Conservation (phyloP, 176 grass and related monocot species). For the Rhipidocladum racemiflorum region DNA sequence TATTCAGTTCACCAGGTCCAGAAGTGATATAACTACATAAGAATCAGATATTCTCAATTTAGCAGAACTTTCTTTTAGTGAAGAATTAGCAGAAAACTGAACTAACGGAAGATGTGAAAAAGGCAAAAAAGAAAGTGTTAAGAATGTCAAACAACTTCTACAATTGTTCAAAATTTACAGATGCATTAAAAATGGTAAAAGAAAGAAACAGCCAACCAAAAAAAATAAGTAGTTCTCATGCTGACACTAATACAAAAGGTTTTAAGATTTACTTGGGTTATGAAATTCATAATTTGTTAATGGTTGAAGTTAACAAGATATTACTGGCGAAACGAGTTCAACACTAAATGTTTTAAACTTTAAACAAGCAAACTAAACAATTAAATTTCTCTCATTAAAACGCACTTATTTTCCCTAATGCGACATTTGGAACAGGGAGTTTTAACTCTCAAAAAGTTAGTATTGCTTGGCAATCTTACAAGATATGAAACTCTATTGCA, state of each 20-base stretch:
- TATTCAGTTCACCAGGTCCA: background rate
- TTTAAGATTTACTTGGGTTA: conserved; percentile 23
- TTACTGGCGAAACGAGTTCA: background rate
- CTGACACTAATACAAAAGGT: background rate
- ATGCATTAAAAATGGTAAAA: background rate
- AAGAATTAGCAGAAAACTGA: background rate
- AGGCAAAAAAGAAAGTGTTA: background rate
- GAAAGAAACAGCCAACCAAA: background rate
- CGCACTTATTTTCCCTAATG: background rate
- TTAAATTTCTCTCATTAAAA: background rate
- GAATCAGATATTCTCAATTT: background rate
- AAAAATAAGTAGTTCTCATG: background rate
- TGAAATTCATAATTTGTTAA: background rate
- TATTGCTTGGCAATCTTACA: conserved; percentile 11
- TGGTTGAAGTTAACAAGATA: background rate
- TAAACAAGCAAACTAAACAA: conserved; percentile 25
- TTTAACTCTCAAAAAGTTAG: conserved; percentile 11
- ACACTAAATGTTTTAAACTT: background rate
- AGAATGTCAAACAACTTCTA: background rate
- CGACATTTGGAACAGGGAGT: background rate
- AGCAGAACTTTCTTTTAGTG: background rate
- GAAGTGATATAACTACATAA: background rate
- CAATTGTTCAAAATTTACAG: background rate
- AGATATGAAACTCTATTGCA: conserved; percentile 13
- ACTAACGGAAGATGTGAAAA: background rate